Percentiles rank a stretch among this genome's conserved stretches.
phyloP scores from a whole-genome alignment of 768 basidiomycete species.

The Suillus bovinus region DNA sequence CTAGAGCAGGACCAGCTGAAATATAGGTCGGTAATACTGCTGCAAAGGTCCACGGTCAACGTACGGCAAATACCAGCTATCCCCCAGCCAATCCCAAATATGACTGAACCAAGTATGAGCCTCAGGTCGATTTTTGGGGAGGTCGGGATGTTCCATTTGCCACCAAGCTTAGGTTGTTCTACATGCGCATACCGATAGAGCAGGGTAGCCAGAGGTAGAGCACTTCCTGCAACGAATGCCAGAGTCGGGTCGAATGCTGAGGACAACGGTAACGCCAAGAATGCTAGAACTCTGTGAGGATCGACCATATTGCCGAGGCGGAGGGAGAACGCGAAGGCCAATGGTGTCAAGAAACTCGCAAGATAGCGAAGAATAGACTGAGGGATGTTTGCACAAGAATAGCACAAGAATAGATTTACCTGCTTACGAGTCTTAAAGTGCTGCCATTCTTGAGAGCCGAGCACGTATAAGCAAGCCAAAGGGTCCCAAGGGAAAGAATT shows the following conservation, averaged over 20 bases:
- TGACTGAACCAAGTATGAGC: constrained; percentile 49
- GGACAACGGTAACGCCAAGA: constrained; percentile 51
- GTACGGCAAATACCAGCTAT: constrained; percentile 61
- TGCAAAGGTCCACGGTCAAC: constrained; percentile 22
- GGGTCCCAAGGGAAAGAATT: constrained; percentile 4
- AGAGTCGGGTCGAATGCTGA: constrained; percentile 58
- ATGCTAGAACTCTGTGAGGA: constrained; percentile 48
- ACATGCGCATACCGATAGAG: constrained; percentile 46
- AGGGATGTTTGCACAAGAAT: constrained; percentile 10
- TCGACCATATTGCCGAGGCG: constrained; percentile 55
- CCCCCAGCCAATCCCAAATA: constrained; percentile 68
- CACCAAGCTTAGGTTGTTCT: constrained; percentile 41
- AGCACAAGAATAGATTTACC: background rate
- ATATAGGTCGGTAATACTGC: constrained; percentile 7
- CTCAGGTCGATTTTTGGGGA: constrained; percentile 42
- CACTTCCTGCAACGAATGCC: constrained; percentile 51
- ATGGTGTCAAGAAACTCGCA: constrained; percentile 42
- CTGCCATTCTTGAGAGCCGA: background rate
- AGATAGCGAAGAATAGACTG: constrained; percentile 35
- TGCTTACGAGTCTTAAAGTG: background rate
- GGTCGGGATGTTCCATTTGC: constrained; percentile 43
- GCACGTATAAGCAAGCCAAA: constrained; percentile 3
- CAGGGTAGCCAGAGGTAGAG: constrained; percentile 45
- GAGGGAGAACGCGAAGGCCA: constrained; percentile 55
- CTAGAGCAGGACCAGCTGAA: constrained; percentile 60